Base-by-base conservation (phyloP, 345 rosid genomes). In the Gossypium turneri region DNA sequence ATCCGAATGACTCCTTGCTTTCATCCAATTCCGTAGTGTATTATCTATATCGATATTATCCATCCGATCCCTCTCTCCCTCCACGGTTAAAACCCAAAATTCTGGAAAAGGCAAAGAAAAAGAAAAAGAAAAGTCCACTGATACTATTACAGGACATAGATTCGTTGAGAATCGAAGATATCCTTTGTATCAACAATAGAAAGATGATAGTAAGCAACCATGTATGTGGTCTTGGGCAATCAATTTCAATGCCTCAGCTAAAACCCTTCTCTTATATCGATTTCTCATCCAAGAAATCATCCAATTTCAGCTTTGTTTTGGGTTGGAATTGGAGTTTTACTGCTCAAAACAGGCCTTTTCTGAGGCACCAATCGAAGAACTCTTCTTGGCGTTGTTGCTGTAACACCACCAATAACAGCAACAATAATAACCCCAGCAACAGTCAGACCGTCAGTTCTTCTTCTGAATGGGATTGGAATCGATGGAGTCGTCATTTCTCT, bases 401-500 rank as follows among this genome's bases (percentile, higher is more conserved):
- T 34, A 34, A 34, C 41, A 34, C 41, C 41, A 34, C 41, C 41
- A 34, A 34, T 34, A 5, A 34, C 43, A 79, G 72, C 61, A 27
- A 60, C 71, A 22, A 88, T 22, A 79, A 73, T 58, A 79, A 63
- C 66, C 70, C 48, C 79, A 75, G 47, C 17, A 82, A 72, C 64
- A 75, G 51, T 51, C 68, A 45, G 59, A 48, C 48, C 60, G n/a
- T 75, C 9, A 65, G 58, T 53, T 86, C 91, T 47, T 82, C 82
- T 59, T 81, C 79, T 75, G 88, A 85, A 59, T 94, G 97, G 97
- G 97, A 91, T 82, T 94, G 97, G 98, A 83, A 73, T 85, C 82
- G 93, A 43, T 94, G 98, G 98, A 88, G 73, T 66, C 95, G 93
- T 58, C 94, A 92, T 78, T 92, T 94, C 84, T 78, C 89, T 59